Percentiles rank a stretch among this genome's conserved stretches.
These are phyloP conservation scores for Xerocomus cyaneibrunnescens DNA, from an alignment of 1,284 basidiomycete genomes.

Conservation along the genomic window DNA sequence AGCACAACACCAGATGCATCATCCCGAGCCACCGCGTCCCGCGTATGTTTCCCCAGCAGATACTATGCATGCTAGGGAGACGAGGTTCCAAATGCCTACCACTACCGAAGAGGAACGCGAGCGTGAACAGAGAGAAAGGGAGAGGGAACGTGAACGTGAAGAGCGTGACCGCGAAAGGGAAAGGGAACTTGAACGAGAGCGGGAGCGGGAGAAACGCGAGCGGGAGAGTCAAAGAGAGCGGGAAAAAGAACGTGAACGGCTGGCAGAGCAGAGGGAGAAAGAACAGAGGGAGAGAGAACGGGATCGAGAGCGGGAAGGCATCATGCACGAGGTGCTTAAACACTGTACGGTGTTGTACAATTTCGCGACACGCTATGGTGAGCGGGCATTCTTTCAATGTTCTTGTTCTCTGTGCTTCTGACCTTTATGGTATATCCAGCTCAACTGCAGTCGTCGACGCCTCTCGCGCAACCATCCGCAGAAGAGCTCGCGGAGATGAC, in stretches of 20 bases:
- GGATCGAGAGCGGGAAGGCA: conserved; percentile 29
- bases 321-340: conserved; percentile 51
- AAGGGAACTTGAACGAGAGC: conserved; percentile 27
- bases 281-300: conserved; percentile 25
- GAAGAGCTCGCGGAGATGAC: conserved; percentile 68
- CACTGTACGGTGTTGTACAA: conserved; percentile 58
- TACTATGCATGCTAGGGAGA: conserved; percentile 28
- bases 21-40: conserved; percentile 23
- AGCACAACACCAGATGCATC: conserved; percentile 30
- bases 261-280: conserved; percentile 24
- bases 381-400: conserved; percentile 16
- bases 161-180: conserved; percentile 28
- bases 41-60: conserved; percentile 33
- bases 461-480: conserved; percentile 50
- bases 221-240: conserved; percentile 26
- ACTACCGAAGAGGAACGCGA: conserved; percentile 23
- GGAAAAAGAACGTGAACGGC: conserved; percentile 27
- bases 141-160: conserved; percentile 26
- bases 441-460: conserved; percentile 44
- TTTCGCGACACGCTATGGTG: conserved; percentile 68
- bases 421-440: conserved; percentile 34
- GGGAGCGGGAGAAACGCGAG: conserved; percentile 36
- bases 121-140: conserved; percentile 19
- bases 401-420: background rate
- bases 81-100: conserved; percentile 15